Conservation (phyloP, 805 yeast species). For the Zygotorulaspora florentina region DNA sequence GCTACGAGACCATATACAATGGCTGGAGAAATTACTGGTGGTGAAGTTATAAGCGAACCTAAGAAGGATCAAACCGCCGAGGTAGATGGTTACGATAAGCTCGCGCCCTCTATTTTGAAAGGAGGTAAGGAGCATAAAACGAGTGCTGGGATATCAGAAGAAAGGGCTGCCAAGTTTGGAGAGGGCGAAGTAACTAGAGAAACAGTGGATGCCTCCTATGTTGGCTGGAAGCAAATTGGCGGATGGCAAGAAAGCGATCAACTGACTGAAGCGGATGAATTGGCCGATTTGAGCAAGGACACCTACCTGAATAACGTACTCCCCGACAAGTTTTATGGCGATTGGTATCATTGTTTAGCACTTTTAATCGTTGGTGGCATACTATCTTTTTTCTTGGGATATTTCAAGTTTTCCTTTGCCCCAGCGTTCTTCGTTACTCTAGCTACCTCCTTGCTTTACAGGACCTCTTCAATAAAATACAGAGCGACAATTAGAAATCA, state of each 20-base stretch:
- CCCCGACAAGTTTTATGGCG: slow-evolving; percentile 79
- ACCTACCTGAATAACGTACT: slow-evolving; percentile 72
- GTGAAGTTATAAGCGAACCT: slow-evolving; percentile 11
- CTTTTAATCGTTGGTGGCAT: slow-evolving; percentile 62
- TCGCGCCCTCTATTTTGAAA: slow-evolving; percentile 18
- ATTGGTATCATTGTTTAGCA: slow-evolving; percentile 93
- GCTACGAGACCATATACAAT: neutral
- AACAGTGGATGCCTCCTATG: slow-evolving; percentile 50
- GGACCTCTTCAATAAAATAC: slow-evolving; percentile 79
- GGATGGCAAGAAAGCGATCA: slow-evolving; percentile 73
- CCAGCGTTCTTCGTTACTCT: slow-evolving; percentile 73
- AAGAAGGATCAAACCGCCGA: slow-evolving; percentile 18
- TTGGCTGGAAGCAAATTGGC: slow-evolving; percentile 95
- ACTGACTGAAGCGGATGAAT: slow-evolving; percentile 62
- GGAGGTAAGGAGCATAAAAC: slow-evolving; percentile 15
- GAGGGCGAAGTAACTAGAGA: slow-evolving; percentile 16
- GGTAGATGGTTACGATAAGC: slow-evolving; percentile 17
- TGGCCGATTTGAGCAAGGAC: slow-evolving; percentile 65
- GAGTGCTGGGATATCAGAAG: slow-evolving; percentile 22
- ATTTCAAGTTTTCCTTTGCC: slow-evolving; percentile 69
- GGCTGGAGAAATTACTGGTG: slow-evolving; percentile 9
- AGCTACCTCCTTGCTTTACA: slow-evolving; percentile 62
- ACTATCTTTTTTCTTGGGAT: slow-evolving; percentile 75
- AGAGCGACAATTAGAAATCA: slow-evolving; percentile 70
- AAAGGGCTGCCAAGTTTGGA: slow-evolving; percentile 20